A percentile compares a stretch with the other conserved stretches of the same genome.
Evolutionary conservation across 805 yeast species (phyloP).

Genomic region (Nakazawaea populi): DNA sequence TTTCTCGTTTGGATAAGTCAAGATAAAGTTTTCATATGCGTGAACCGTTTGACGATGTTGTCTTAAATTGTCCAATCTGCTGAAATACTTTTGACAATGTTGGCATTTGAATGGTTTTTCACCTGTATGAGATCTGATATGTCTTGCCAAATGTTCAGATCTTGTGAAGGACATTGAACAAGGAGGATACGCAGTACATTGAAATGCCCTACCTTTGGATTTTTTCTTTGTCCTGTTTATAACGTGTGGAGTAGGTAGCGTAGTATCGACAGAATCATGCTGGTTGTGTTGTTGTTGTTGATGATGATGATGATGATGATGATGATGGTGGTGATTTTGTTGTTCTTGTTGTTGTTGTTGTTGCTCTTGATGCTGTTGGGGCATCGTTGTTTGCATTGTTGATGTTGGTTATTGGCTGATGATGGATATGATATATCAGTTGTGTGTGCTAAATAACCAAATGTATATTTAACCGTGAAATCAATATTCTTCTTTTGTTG

Average conservation of each 20-base stretch:
- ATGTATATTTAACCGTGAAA: too few relatives aligned
- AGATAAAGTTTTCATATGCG: slow-evolving; percentile 38
- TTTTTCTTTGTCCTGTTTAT: slow-evolving; percentile 26
- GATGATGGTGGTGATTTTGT: background rate
- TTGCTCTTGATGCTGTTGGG: background rate
- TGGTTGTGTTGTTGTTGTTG: background rate
- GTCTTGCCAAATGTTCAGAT: slow-evolving; percentile 89
- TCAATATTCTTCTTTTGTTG: too few relatives aligned
- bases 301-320: background rate
- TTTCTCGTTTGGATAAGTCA: slow-evolving; percentile 27
- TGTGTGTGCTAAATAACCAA: too few relatives aligned
- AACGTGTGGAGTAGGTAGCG: background rate
- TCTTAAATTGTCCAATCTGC: slow-evolving; percentile 80
- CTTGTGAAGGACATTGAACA: slow-evolving; percentile 87
- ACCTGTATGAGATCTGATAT: slow-evolving; percentile 90
- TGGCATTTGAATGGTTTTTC: slow-evolving; percentile 90
- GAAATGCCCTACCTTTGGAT: slow-evolving; percentile 63
- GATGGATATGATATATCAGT: background rate
- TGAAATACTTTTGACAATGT: slow-evolving; percentile 72
- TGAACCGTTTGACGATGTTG: slow-evolving; percentile 90
- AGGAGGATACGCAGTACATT: slow-evolving; percentile 80
- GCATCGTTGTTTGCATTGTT: background rate
- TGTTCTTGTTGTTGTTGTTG: background rate
- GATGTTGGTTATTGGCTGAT: background rate
- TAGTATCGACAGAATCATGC: background rate